A percentile compares a stretch with the other conserved stretches of the same genome.
phyloP scores from a whole-genome alignment of 495 filamentous ascomycete genomes.

The Talaromyces thailandensis region DNA sequence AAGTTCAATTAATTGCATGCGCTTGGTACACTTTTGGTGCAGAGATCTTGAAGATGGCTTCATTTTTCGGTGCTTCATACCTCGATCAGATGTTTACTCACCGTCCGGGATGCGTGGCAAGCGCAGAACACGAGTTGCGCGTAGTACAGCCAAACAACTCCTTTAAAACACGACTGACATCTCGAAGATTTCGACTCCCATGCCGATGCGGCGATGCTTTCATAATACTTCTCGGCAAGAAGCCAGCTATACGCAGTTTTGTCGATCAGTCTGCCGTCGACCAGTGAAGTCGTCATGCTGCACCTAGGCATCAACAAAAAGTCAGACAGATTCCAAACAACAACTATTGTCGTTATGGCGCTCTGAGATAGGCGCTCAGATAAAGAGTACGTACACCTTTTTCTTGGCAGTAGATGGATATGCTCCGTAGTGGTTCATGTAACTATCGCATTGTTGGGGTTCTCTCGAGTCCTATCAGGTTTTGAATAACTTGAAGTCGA shows the following conservation, averaged over 20 bases:
- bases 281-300: background rate
- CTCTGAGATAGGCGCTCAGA: background rate
- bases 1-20: background rate
- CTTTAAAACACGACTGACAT: background rate
- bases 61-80: background rate
- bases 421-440: background rate
- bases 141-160: background rate
- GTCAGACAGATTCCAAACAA: background rate
- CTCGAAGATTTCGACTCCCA: background rate
- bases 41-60: background rate
- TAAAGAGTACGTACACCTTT: background rate
- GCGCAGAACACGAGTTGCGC: background rate
- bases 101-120: background rate
- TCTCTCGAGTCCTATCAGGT: too few species aligned
- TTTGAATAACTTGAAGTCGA: too few species aligned
- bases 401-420: background rate
- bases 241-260: background rate
- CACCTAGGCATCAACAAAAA: background rate
- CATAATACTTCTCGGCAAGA: background rate
- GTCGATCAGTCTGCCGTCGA: background rate
- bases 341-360: background rate
- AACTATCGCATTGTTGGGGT: background rate
- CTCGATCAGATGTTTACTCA: background rate
- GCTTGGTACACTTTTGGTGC: background rate
- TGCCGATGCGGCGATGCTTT: background rate